phyloP scores from a whole-genome alignment of 352 stramenopile species.

The Globisporangium carolinianum region DNA sequence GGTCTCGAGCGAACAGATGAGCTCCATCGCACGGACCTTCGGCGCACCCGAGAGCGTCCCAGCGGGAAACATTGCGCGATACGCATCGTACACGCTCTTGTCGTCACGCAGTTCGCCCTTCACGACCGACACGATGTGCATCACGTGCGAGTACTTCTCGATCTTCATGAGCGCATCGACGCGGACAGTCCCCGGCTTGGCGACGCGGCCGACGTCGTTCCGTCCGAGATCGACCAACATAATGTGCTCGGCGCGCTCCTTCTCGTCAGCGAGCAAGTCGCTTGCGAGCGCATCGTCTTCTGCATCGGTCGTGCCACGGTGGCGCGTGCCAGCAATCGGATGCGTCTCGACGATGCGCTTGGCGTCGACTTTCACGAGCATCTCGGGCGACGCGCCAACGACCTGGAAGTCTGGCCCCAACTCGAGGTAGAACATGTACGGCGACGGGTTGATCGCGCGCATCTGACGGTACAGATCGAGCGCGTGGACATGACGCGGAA shows the following conservation, averaged over 20 bases:
- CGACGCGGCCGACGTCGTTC: constrained; percentile 87
- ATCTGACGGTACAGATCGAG: constrained; percentile 87
- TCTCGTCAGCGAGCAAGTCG: constrained; percentile 82
- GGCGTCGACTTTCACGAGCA: constrained; percentile 87
- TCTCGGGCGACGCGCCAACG: constrained; percentile 82
- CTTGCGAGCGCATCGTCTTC: constrained; percentile 77
- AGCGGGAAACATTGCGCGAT: constrained; percentile 83
- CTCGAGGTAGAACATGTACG: constrained; percentile 89
- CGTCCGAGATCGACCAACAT: constrained; percentile 90
- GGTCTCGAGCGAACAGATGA: constrained; percentile 80
- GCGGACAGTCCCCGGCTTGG: constrained; percentile 67
- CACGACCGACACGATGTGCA: constrained; percentile 89
- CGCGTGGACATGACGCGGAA: constrained; percentile 56
- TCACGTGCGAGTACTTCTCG: constrained; percentile 90
- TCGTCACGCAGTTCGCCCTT: constrained; percentile 75
- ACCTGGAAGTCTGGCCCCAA: constrained; percentile 83
- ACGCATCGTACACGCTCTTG: constrained; percentile 85
- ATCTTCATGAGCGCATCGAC: constrained; percentile 88
- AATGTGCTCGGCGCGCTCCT: constrained; percentile 89
- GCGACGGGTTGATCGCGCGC: constrained; percentile 84
- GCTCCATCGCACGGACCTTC: constrained; percentile 87
- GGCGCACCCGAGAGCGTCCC: constrained; percentile 84
- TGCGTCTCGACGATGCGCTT: constrained; percentile 83
- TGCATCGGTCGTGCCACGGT: constrained; percentile 75
- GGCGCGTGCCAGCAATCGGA: constrained; percentile 85